phyloP scores from a whole-genome alignment of 2,329 filamentous ascomycete genomes.

The Tolypocladium capitatum region DNA sequence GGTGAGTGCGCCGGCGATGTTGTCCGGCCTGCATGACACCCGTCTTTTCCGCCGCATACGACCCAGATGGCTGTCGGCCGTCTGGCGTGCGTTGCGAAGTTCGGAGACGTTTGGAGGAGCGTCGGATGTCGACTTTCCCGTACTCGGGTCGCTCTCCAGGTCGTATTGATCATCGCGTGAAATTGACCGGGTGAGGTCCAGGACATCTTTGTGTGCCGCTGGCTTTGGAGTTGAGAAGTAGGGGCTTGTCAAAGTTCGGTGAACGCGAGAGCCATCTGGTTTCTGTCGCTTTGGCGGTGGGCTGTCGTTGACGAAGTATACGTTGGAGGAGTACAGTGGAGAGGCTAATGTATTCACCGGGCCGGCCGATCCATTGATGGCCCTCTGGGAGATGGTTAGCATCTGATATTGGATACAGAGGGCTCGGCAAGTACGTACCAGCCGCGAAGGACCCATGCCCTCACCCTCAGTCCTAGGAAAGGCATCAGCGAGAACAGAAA shows the following conservation, averaged over 20 bases:
- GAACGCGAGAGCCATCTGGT: background rate
- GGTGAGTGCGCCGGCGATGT: background rate
- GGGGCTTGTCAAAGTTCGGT: background rate
- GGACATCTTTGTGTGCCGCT: background rate
- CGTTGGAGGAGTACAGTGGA: background rate
- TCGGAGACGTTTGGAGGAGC: background rate
- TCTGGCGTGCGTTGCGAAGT: background rate
- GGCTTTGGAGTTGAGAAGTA: background rate
- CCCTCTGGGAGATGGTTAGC: background rate
- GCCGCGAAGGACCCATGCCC: background rate
- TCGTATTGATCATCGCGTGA: background rate
- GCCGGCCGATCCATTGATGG: background rate
- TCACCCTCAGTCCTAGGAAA: background rate
- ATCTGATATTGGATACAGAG: background rate
- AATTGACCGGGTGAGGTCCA: background rate
- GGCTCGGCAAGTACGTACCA: background rate
- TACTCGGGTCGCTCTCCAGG: background rate
- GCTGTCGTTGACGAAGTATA: background rate
- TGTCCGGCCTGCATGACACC: background rate
- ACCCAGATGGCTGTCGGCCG: no score
- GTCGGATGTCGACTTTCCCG: slow-evolving; percentile 1
- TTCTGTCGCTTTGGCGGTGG: slow-evolving; percentile 2
- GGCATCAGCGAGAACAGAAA: background rate
- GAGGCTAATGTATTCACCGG: slow-evolving; percentile 4
- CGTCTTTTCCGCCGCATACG: background rate